Percentiles rank a stretch among this genome's conserved stretches.
Conservation (phyloP, 495 filamentous ascomycete species). For the Bacidia gigantensis region DNA sequence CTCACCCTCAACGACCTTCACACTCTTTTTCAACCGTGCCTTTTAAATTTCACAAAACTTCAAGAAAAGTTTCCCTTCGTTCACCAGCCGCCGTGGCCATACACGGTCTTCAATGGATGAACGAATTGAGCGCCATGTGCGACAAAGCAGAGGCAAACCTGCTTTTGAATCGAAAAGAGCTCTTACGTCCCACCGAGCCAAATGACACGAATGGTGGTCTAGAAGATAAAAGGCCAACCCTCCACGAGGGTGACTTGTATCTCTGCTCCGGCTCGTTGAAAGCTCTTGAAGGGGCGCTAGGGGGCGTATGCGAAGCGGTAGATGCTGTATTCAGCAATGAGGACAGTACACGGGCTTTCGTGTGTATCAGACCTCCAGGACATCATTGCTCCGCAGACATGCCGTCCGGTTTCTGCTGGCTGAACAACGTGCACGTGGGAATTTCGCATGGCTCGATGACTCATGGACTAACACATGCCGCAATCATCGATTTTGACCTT, state of each 20-base stretch:
- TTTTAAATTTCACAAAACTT: conserved; percentile 68
- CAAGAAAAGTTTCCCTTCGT: conserved; percentile 45
- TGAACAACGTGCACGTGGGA: conserved; percentile 96
- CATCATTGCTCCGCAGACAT: conserved; percentile 83
- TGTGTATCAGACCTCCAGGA: conserved; percentile 72
- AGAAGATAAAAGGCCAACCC: conserved; percentile 29
- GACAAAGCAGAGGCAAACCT: conserved; percentile 59
- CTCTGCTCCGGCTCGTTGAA: conserved; percentile 70
- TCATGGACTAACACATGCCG: conserved; percentile 81
- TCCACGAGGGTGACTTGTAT: conserved; percentile 82
- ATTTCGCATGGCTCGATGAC: conserved; percentile 74
- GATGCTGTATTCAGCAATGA: conserved; percentile 60
- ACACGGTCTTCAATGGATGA: conserved; percentile 81
- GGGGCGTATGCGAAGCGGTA: conserved; percentile 80
- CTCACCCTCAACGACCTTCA: conserved; percentile 41
- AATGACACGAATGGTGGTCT: conserved; percentile 23
- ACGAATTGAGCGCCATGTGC: conserved; percentile 76
- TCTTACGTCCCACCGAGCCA: conserved; percentile 44
- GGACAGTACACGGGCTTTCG: conserved; percentile 61
- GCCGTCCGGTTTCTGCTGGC: conserved; percentile 94
- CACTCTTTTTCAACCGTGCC: conserved; percentile 45
- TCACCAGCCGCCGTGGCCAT: conserved; percentile 66
- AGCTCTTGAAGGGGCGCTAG: conserved; percentile 79
- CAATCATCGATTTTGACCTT: conserved; percentile 92
- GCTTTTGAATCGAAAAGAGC: conserved; percentile 58